phyloP scores from a whole-genome alignment of 148 eudicot genomes.

The Cornus suecica region DNA sequence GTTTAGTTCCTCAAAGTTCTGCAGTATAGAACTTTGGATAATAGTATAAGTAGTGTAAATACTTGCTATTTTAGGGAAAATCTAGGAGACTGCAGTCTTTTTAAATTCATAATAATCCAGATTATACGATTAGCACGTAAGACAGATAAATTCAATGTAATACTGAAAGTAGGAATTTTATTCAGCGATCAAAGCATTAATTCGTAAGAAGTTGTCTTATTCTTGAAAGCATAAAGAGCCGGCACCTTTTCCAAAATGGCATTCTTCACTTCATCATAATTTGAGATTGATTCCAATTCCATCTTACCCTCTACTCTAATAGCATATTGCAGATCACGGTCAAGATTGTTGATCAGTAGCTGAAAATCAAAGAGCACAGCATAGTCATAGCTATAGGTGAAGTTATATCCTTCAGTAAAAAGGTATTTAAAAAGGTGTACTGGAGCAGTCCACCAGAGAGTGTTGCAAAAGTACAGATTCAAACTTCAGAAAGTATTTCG shows the following conservation, averaged over 20 bases:
- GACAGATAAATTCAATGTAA: neutral
- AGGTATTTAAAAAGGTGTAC: neutral
- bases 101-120: neutral
- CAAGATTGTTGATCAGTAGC: slow-evolving; percentile 90
- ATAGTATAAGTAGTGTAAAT: neutral
- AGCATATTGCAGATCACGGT: slow-evolving; percentile 98
- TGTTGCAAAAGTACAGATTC: neutral
- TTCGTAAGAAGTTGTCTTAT: neutral
- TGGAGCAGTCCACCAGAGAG: neutral
- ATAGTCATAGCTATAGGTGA: slow-evolving; percentile 10
- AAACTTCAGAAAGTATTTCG: slow-evolving; percentile 1
- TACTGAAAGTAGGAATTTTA: neutral
- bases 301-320: slow-evolving; percentile 96
- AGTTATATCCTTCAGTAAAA: neutral
- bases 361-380: slow-evolving; percentile 32
- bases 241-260: slow-evolving; percentile 82
- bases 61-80: neutral
- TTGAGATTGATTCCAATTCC: slow-evolving; percentile 70
- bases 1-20: no score
- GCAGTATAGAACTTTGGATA: neutral
- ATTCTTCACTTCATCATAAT: slow-evolving; percentile 90
- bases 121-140: neutral
- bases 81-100: no score
- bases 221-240: slow-evolving; percentile 13
- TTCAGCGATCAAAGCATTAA: neutral